Evolutionary conservation across 495 filamentous ascomycete species (phyloP).

Genomic region (Penicillium subrubescens): DNA sequence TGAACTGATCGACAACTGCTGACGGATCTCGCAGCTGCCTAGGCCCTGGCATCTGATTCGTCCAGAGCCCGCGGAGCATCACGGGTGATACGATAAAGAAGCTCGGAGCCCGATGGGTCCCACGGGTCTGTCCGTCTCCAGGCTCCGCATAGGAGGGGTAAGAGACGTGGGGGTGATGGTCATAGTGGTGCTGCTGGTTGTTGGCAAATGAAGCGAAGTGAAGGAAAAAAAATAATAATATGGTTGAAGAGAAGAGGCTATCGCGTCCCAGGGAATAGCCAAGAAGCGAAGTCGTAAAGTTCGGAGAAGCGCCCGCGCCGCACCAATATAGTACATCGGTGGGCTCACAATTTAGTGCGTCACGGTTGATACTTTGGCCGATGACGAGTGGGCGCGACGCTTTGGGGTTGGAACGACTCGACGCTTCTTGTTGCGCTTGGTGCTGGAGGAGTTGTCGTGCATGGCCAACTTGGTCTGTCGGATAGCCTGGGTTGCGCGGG

Average conservation of each 20-base stretch:
- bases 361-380: constrained; percentile 17
- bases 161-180: constrained; percentile 5
- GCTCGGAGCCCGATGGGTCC: not conserved
- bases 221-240: not conserved
- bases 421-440: constrained; percentile 48
- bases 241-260: constrained; percentile 12
- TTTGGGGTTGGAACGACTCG: constrained; percentile 33
- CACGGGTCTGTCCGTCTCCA: not conserved
- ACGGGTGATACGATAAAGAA: constrained; percentile 19
- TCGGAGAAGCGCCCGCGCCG: constrained; percentile 30
- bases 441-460: constrained; percentile 21
- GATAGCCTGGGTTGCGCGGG: constrained; percentile 46
- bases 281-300: constrained; percentile 13
- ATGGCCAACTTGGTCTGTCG: constrained; percentile 39
- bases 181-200: not conserved
- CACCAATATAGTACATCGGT: constrained; percentile 4
- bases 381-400: constrained; percentile 40
- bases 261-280: constrained; percentile 10
- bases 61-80: constrained; percentile 15
- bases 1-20: constrained; percentile 23
- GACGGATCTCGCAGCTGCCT: constrained; percentile 20
- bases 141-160: constrained; percentile 3
- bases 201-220: constrained; percentile 3
- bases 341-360: constrained; percentile 10
- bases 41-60: constrained; percentile 20